Evolutionary conservation across 371 early-diverging fungal genomes (phyloP).

Genomic region (Rhizopus delemar): DNA sequence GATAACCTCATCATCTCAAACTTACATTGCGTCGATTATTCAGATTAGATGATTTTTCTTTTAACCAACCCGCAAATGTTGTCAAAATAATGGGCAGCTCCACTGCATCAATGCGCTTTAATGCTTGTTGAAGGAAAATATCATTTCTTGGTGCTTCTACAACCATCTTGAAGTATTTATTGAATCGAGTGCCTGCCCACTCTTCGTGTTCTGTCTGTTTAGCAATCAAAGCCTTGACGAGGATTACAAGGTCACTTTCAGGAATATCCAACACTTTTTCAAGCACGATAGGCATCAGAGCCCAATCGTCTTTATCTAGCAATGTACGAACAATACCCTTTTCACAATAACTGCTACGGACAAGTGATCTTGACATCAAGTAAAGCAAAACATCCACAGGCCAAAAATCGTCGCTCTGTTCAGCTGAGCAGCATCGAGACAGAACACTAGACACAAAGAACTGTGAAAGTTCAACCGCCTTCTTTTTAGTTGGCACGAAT

Average conservation of each 20-base stretch:
- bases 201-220: conserved; percentile 15
- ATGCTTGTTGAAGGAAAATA: conserved; percentile 61
- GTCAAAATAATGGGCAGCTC: conserved; percentile 51
- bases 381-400: conserved; percentile 54
- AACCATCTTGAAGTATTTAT: conserved; percentile 41
- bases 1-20: background rate
- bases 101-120: conserved; percentile 47
- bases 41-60: conserved; percentile 17
- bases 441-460: conserved; percentile 48
- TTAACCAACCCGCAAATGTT: conserved; percentile 49
- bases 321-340: conserved; percentile 51
- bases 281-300: conserved; percentile 51
- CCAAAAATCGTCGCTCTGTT: conserved; percentile 54
- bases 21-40: conserved; percentile 24
- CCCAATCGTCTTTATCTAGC: conserved; percentile 59
- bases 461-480: conserved; percentile 46
- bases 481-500: conserved; percentile 19
- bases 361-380: conserved; percentile 47
- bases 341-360: conserved; percentile 52
- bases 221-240: conserved; percentile 39
- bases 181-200: conserved; percentile 27
- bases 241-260: conserved; percentile 52
- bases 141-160: conserved; percentile 60
- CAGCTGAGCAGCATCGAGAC: conserved; percentile 38
- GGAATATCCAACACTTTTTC: conserved; percentile 60